These are phyloP conservation scores for Diaporthe sp. DNA, from an alignment of 2,329 filamentous ascomycete genomes.

Conservation along the genomic window DNA sequence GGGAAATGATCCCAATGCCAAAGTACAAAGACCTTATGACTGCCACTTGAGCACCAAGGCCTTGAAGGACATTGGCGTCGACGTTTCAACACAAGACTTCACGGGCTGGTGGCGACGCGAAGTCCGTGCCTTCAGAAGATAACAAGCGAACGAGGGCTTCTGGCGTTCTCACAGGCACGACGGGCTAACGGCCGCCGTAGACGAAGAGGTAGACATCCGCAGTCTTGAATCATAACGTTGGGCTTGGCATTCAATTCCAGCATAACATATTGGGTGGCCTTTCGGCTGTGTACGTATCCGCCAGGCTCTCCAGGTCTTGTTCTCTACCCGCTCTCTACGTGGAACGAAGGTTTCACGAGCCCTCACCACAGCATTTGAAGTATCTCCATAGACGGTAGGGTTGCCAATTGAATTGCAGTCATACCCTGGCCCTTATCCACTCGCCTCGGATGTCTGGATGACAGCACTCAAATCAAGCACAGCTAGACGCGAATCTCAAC, in stretches of 20 bases:
- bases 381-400: not conserved
- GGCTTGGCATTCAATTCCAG: not conserved
- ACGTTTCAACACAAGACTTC: constrained; percentile 81
- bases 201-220: not conserved
- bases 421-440: not conserved
- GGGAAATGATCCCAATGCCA: constrained; percentile 76
- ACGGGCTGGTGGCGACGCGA: constrained; percentile 81
- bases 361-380: not conserved
- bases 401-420: not conserved
- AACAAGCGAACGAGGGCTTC: constrained; percentile 36
- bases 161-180: not conserved
- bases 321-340: constrained; percentile 15
- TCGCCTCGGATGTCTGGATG: not conserved
- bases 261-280: not conserved
- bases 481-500: not conserved
- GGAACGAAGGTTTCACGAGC: constrained; percentile 3
- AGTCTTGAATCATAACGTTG: not conserved
- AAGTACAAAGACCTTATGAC: constrained; percentile 85
- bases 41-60: constrained; percentile 84
- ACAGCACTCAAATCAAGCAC: not conserved
- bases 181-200: not conserved
- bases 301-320: not conserved
- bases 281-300: not conserved
- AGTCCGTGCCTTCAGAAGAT: constrained; percentile 68
- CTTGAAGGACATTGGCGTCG: constrained; percentile 78